Conservation (phyloP, 2,329 filamentous ascomycete genomes). For the Exophiala mesophila region DNA sequence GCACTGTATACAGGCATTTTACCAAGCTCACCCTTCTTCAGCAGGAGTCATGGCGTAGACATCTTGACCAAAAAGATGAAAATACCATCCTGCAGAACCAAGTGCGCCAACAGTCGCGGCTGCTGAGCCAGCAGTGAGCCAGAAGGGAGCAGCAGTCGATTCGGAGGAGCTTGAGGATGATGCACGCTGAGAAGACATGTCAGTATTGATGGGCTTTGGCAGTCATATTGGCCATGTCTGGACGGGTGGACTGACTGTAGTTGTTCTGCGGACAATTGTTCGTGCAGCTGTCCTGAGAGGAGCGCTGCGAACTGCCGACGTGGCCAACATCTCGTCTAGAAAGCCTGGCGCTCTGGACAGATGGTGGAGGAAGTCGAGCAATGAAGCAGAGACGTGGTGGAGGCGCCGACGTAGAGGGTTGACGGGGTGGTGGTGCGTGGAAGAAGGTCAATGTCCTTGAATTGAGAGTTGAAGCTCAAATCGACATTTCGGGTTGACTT, state of each 20-base stretch:
- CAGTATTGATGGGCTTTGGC: conserved; percentile 7
- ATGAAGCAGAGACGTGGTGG: conserved; percentile 13
- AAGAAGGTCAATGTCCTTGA: background rate
- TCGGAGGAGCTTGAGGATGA: conserved; percentile 65
- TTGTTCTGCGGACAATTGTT: conserved; percentile 65
- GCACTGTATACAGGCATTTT: too few species aligned
- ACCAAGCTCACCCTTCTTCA: conserved; percentile 84
- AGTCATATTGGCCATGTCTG: background rate
- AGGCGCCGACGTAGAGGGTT: conserved; percentile 9
- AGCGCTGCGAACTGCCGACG: conserved; percentile 83
- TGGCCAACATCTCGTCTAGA: conserved; percentile 74
- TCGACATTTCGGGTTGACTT: conserved; percentile 1
- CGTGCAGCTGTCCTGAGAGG: conserved; percentile 75
- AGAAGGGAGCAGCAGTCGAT: conserved; percentile 68
- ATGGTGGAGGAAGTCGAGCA: conserved; percentile 16
- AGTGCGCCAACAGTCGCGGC: conserved; percentile 81
- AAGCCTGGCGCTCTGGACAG: conserved; percentile 19
- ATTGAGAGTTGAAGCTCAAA: conserved; percentile 1
- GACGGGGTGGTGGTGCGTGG: background rate
- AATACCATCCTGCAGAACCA: conserved; percentile 94
- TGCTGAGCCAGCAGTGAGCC: conserved; percentile 78
- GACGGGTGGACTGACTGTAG: conserved; percentile 63
- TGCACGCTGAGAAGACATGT: conserved; percentile 43
- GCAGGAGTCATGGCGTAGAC: conserved; percentile 85
- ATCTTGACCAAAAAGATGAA: conserved; percentile 86